Evolutionary conservation across 352 stramenopile species (phyloP), one percentile per base, ranked within the genome.

Genomic region (Globisporangium middletonii): DNA sequence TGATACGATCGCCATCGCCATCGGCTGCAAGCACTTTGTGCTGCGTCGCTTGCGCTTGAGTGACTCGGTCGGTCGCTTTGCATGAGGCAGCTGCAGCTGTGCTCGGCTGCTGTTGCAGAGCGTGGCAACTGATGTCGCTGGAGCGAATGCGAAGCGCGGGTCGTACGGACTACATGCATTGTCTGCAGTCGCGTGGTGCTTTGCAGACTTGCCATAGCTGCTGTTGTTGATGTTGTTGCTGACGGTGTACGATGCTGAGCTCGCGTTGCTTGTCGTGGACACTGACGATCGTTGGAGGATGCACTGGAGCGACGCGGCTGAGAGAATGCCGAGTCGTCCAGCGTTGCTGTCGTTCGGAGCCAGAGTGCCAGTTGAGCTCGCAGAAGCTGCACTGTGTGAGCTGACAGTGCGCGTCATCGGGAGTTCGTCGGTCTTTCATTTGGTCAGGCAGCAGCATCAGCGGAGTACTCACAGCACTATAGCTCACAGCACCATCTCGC

Each of bases 251-350:
- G 7, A 13, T 8, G 45, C n/a, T 2, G 15, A 30, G 18, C n/a
- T n/a, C 38, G 38, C 18, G 38, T 44, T 15, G 13, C 5, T 18
- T 4, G 43, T 48, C 7, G 43, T 26, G 5, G 33, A 38, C 33
- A 38, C 33, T 2, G 16, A 15, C 49, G 50, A 19, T 7, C 47
- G 30, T 35, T 28, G 12, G 5, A 67, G 48, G 35, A 71, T 59
- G 46, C 38, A 53, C 42, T 73, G 61, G 4, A 78, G 57, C 44
- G 61, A 55, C 50, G 67, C 62, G 13, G 64, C 67, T 8, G 57
- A 73, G 37, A 78, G 45, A 44, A 75, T 70, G 1, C 63, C 66
- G 4, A 41, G 43, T 13, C 18, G 18, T 4, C 15, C 45, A 33
- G 23, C 23, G 23, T 23, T 23, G 23, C 23, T 23, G 44, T 26